A percentile compares a stretch with the other conserved stretches of the same genome.
These are phyloP conservation scores for bread wheat (Triticum aestivum) DNA, from an alignment of 176 grass and related monocot genomes.

Conservation along the genomic window DNA sequence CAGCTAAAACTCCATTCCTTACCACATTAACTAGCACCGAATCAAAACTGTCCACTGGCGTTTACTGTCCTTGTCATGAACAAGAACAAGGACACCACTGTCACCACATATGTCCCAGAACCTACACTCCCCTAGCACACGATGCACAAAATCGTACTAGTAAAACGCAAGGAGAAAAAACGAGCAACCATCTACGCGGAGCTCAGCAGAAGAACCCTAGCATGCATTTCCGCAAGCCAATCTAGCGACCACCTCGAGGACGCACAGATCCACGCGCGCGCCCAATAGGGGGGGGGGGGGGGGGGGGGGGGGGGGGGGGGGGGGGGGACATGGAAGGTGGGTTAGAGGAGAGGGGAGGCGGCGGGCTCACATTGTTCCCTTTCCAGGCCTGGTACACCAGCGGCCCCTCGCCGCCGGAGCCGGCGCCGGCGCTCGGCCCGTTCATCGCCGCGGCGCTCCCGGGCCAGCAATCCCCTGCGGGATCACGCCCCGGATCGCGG, in stretches of 20 bases:
- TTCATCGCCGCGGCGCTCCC: constrained; percentile 36
- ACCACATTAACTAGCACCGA: background rate
- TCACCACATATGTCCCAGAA: constrained; percentile 2
- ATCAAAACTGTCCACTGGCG: background rate
- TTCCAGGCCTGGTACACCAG: constrained; percentile 65
- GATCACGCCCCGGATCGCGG: constrained; percentile 34
- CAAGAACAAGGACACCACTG: background rate
- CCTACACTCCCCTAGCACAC: constrained; percentile 23
- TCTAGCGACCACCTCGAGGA: background rate
- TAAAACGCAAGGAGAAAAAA: constrained; percentile 1
- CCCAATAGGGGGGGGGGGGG: background rate
- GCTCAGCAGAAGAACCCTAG: constrained; percentile 10
- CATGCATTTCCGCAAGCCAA: background rate
- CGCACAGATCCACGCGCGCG: constrained; percentile 40
- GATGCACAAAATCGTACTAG: constrained; percentile 13
- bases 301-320: too few species aligned
- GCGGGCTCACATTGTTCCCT: constrained; percentile 53
- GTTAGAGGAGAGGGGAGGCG: background rate
- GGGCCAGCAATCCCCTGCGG: constrained; percentile 15
- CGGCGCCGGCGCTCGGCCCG: constrained; percentile 23
- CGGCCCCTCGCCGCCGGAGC: constrained; percentile 25
- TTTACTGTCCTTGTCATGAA: constrained; percentile 16
- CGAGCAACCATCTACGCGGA: background rate
- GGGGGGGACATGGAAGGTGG: background rate
- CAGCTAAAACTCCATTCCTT: background rate